phyloP scores from a whole-genome alignment of 2,329 filamentous ascomycete species.

The Pseudogymnoascus sp. region DNA sequence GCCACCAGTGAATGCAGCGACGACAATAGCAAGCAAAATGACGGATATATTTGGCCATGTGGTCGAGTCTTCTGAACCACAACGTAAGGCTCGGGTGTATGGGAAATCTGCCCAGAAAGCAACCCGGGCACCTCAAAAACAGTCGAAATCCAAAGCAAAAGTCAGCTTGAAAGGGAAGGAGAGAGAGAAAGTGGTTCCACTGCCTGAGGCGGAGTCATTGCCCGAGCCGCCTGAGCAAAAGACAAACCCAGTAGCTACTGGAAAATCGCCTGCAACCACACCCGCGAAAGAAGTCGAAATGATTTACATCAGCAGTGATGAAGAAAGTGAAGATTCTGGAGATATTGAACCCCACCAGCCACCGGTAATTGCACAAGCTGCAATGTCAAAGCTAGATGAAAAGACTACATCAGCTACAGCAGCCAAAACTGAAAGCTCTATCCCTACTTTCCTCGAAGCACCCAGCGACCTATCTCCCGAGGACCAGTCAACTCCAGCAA shows the following conservation, averaged over 20 bases:
- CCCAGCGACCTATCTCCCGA: background rate
- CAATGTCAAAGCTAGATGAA: background rate
- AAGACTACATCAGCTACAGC: background rate
- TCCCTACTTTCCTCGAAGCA: background rate
- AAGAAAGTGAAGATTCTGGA: background rate
- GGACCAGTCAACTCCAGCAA: background rate
- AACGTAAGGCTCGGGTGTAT: background rate
- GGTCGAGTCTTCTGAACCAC: too few species aligned
- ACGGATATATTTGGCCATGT: background rate
- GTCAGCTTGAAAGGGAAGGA: background rate
- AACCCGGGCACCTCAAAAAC: background rate
- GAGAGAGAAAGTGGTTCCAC: background rate
- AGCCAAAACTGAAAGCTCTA: background rate
- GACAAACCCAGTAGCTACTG: background rate
- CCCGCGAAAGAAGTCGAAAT: background rate
- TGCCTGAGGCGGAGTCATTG: background rate
- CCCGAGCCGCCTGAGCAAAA: background rate
- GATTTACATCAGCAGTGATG: background rate
- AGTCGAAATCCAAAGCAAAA: background rate
- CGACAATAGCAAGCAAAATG: conserved; percentile 1
- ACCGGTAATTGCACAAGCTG: background rate
- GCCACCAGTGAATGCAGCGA: background rate
- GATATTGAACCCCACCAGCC: background rate
- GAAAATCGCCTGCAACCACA: background rate
- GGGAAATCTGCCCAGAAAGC: background rate